Evolutionary conservation across 2,329 filamentous ascomycete genomes (phyloP).

Genomic region (Phaeoacremonium minimum): DNA sequence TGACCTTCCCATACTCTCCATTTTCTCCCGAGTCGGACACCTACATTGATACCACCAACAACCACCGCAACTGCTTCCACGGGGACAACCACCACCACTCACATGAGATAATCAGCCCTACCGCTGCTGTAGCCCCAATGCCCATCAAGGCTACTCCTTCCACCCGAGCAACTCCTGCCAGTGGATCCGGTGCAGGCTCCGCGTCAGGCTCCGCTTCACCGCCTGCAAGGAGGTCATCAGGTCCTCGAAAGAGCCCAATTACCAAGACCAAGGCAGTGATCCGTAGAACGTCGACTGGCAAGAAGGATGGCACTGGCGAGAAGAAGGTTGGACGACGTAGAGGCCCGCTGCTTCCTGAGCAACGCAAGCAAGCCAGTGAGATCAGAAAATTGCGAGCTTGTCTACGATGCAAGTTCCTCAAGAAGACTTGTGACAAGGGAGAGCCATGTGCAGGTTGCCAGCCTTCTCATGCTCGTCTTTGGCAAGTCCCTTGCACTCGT

Average conservation of each 20-base stretch:
- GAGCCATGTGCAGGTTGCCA: slow-evolving; percentile 94
- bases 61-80: slow-evolving; percentile 59
- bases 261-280: slow-evolving; percentile 83
- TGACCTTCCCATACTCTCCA: slow-evolving; percentile 69
- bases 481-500: slow-evolving; percentile 96
- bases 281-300: slow-evolving; percentile 70
- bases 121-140: slow-evolving; percentile 64
- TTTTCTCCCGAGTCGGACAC: slow-evolving; percentile 81
- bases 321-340: slow-evolving; percentile 91
- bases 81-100: slow-evolving; percentile 45
- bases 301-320: slow-evolving; percentile 74
- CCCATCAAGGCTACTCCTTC: slow-evolving; percentile 62
- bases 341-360: slow-evolving; percentile 86
- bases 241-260: slow-evolving; percentile 70
- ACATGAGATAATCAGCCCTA: slow-evolving; percentile 61
- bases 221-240: slow-evolving; percentile 63
- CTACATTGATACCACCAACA: slow-evolving; percentile 55
- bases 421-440: slow-evolving; percentile 98
- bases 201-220: slow-evolving; percentile 55
- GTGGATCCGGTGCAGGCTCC: slow-evolving; percentile 55
- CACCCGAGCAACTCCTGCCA: slow-evolving; percentile 56
- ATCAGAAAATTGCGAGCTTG: slow-evolving; percentile 94
- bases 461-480: slow-evolving; percentile 89
- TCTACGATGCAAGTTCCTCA: slow-evolving; percentile 94
- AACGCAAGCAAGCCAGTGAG: slow-evolving; percentile 93